Conservation (phyloP, 306 rosid species). For the Cicer bijugum region DNA sequence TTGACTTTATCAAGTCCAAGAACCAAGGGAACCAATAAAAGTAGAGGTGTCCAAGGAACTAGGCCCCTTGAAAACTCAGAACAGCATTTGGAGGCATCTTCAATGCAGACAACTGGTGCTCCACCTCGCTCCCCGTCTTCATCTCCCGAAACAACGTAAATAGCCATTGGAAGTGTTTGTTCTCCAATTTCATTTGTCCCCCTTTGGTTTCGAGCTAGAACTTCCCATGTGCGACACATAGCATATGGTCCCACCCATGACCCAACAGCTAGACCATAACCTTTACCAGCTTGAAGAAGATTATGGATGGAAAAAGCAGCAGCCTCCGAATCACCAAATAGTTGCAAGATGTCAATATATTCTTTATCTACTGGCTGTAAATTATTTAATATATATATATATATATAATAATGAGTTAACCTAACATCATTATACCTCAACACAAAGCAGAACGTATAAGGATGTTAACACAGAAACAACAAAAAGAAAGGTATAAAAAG, state of each 20-base stretch:
- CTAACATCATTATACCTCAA: conserved; percentile 15
- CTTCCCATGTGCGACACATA: conserved; percentile 96
- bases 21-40: conserved; percentile 94
- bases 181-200: conserved; percentile 54
- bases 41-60: conserved; percentile 82
- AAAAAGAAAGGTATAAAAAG: background rate
- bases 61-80: conserved; percentile 57
- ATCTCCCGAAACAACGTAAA: conserved; percentile 95
- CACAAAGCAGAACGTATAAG: conserved; percentile 22
- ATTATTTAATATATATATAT: background rate
- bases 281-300: conserved; percentile 85
- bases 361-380: conserved; percentile 73
- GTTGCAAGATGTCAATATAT: conserved; percentile 69
- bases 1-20: conserved; percentile 97
- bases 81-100: conserved; percentile 79
- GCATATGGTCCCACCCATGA: conserved; percentile 99
- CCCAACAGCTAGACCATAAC: conserved; percentile 87
- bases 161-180: conserved; percentile 84
- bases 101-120: conserved; percentile 91
- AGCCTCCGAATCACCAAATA: conserved; percentile 82
- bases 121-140: conserved; percentile 99
- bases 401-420: conserved; percentile 30
- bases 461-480: background rate
- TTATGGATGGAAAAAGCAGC: conserved; percentile 83
- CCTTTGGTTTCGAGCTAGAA: conserved; percentile 65